Conservation (phyloP, 2,329 filamentous ascomycete species). For the Colletotrichum orbiculare region DNA sequence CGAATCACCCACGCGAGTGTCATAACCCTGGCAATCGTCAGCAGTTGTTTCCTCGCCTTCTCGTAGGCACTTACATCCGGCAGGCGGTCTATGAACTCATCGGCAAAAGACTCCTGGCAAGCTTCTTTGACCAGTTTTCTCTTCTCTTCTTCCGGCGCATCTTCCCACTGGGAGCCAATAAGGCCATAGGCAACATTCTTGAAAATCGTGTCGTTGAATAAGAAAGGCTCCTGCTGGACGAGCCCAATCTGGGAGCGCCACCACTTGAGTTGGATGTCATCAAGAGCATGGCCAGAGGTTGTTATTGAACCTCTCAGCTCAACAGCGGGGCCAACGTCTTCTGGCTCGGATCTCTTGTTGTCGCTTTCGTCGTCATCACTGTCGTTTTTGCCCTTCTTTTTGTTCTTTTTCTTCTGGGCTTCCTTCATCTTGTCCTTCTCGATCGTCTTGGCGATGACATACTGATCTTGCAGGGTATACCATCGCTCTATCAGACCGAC, state of each 20-base stretch:
- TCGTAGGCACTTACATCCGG: constrained; percentile 57
- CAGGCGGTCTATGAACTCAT: constrained; percentile 74
- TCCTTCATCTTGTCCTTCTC: constrained; percentile 59
- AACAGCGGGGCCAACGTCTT: constrained; percentile 55
- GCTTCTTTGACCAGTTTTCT: constrained; percentile 70
- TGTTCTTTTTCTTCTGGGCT: constrained; percentile 50
- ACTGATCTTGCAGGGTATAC: constrained; percentile 71
- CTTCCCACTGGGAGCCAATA: constrained; percentile 62
- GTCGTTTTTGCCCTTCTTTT: constrained; percentile 45
- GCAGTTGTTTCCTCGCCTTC: not conserved
- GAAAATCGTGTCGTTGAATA: constrained; percentile 74
- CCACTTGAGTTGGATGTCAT: constrained; percentile 71
- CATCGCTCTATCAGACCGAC: constrained; percentile 77
- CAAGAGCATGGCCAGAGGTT: constrained; percentile 64
- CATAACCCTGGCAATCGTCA: constrained; percentile 65
- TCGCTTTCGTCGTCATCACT: constrained; percentile 43
- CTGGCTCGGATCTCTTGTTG: constrained; percentile 36
- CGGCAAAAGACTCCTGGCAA: constrained; percentile 74
- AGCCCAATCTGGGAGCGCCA: constrained; percentile 72
- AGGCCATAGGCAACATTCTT: constrained; percentile 72
- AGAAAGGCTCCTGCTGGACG: constrained; percentile 75
- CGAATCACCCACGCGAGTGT: constrained; percentile 67
- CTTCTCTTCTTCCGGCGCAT: constrained; percentile 66
- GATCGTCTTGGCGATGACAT: constrained; percentile 61
- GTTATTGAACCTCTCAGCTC: constrained; percentile 63